phyloP scores from a whole-genome alignment of 2,329 filamentous ascomycete genomes.

The Neocatenulostroma microsporum region DNA sequence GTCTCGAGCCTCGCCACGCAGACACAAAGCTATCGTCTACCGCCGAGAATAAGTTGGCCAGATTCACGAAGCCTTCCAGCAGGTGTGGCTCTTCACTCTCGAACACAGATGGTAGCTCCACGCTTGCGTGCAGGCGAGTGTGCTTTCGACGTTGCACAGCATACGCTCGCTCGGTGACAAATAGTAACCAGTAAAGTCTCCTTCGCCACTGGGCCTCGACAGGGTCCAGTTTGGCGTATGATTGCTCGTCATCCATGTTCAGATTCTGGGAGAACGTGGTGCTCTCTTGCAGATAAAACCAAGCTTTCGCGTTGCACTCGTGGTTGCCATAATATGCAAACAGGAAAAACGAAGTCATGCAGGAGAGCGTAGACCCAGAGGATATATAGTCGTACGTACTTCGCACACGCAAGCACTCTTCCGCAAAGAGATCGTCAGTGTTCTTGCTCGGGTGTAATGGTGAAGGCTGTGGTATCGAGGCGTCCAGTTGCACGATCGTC shows the following conservation, averaged over 20 bases:
- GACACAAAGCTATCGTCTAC: constrained; percentile 30
- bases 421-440: constrained; percentile 26
- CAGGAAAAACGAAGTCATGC: constrained; percentile 31
- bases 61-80: constrained; percentile 29
- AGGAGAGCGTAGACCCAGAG: constrained; percentile 20
- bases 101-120: constrained; percentile 26
- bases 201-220: constrained; percentile 28
- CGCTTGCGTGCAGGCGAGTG: constrained; percentile 24
- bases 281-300: constrained; percentile 30
- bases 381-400: constrained; percentile 27
- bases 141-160: constrained; percentile 30
- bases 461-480: constrained; percentile 23
- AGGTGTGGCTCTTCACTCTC: constrained; percentile 28
- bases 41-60: constrained; percentile 29
- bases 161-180: constrained; percentile 31
- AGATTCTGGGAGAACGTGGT: constrained; percentile 29
- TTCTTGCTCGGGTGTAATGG: constrained; percentile 18
- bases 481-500: constrained; percentile 29
- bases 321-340: constrained; percentile 31
- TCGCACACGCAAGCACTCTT: constrained; percentile 28
- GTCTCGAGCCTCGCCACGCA: constrained; percentile 27
- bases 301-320: constrained; percentile 26
- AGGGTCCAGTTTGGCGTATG: constrained; percentile 25
- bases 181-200: constrained; percentile 30
- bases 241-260: constrained; percentile 27